A percentile compares a stretch with the other conserved stretches of the same genome.
Evolutionary conservation across 352 stramenopile genomes (phyloP).

Genomic region (Stramenopiles sp.): DNA sequence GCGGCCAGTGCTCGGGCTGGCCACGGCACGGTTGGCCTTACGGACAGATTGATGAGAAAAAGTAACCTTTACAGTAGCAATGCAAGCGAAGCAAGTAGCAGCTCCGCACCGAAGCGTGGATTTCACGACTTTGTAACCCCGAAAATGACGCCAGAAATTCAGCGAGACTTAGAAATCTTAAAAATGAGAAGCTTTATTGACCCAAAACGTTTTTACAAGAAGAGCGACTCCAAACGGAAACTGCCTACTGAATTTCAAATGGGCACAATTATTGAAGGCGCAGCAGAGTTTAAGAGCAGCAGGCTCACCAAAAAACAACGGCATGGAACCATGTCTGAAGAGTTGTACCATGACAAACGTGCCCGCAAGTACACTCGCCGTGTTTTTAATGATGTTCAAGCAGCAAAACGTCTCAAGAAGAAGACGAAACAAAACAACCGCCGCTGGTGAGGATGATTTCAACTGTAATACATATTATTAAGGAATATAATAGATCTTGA

Average conservation of each 20-base stretch:
- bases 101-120: slow-evolving; percentile 35
- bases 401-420: slow-evolving; percentile 28
- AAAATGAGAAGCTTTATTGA: slow-evolving; percentile 82
- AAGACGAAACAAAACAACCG: slow-evolving; percentile 31
- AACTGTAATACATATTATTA: too few species aligned
- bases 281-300: slow-evolving; percentile 59
- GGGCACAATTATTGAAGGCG: slow-evolving; percentile 70
- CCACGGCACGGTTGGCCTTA: slow-evolving; percentile 16
- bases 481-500: too few species aligned
- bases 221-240: slow-evolving; percentile 46
- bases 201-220: slow-evolving; percentile 91
- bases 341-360: slow-evolving; percentile 69
- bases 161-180: slow-evolving; percentile 67
- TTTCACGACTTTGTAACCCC: slow-evolving; percentile 77
- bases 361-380: slow-evolving; percentile 60
- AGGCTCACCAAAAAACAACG: slow-evolving; percentile 72
- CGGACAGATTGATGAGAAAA: slow-evolving; percentile 27
- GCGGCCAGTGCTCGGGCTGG: neutral
- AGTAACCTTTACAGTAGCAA: slow-evolving; percentile 2
- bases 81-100: slow-evolving; percentile 34
- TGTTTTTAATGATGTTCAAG: slow-evolving; percentile 48
- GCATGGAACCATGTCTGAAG: slow-evolving; percentile 70
- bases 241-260: slow-evolving; percentile 68
- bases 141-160: slow-evolving; percentile 56
- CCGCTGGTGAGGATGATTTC: neutral